These are phyloP conservation scores for Bryoerythrophyllum caledonicum DNA, from an alignment of 225 moss, liverwort and hornwort genomes.

Conservation along the genomic window DNA sequence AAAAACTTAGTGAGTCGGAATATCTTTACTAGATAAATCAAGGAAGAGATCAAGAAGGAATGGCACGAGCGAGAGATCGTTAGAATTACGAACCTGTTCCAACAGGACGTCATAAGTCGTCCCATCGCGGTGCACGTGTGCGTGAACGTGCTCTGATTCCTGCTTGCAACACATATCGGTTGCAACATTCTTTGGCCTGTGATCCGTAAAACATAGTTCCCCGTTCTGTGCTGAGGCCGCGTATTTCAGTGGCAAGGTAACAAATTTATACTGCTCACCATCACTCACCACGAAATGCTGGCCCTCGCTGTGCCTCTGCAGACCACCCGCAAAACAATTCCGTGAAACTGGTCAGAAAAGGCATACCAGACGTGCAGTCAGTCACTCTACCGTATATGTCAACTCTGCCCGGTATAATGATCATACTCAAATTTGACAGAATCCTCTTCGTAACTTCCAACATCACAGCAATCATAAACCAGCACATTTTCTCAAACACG, in stretches of 20 bases:
- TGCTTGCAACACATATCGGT: constrained; percentile 69
- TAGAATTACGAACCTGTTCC: constrained; percentile 60
- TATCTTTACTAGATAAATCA: no score
- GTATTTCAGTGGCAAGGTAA: constrained; percentile 67
- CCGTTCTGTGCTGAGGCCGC: constrained; percentile 47
- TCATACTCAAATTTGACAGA: background rate
- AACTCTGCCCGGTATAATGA: background rate
- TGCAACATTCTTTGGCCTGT: constrained; percentile 47
- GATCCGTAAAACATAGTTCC: constrained; percentile 75
- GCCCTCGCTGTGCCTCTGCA: constrained; percentile 56
- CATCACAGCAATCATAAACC: background rate
- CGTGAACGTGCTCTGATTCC: constrained; percentile 76
- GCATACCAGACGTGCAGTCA: background rate
- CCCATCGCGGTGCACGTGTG: constrained; percentile 82
- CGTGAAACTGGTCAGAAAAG: constrained; percentile 10
- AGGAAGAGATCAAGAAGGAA: no score
- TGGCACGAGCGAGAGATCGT: constrained; percentile 7
- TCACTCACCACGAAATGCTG: constrained; percentile 85
- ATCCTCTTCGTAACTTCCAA: background rate
- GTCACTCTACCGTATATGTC: constrained; percentile 11
- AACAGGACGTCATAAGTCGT: constrained; percentile 72
- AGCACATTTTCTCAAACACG: constrained; percentile 8
- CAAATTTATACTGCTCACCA: constrained; percentile 61
- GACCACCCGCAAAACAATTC: constrained; percentile 16
- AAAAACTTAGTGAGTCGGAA: no score